Percentiles rank a stretch among this genome's conserved stretches.
phyloP scores from a whole-genome alignment of 345 rosid species.

The Mercurialis annua region DNA sequence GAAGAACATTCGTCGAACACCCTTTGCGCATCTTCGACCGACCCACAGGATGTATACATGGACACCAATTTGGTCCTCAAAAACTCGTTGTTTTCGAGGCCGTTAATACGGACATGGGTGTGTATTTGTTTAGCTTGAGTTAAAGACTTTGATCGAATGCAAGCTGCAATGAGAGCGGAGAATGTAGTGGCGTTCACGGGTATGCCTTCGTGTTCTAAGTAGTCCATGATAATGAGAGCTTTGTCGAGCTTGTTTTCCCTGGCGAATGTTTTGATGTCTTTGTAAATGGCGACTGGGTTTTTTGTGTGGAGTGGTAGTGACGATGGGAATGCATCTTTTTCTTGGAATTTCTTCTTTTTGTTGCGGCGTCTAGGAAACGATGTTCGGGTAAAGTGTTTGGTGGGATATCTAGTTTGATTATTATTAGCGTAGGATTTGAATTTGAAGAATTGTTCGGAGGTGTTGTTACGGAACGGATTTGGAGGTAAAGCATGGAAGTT shows the following conservation, averaged over 20 bases:
- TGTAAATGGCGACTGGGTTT: slow-evolving; percentile 58
- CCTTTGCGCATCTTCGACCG: slow-evolving; percentile 56
- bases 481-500: neutral
- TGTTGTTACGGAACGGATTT: neutral
- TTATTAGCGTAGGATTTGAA: neutral
- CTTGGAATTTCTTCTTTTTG: slow-evolving; percentile 31
- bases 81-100: slow-evolving; percentile 66
- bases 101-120: slow-evolving; percentile 56
- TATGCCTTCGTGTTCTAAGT: slow-evolving; percentile 64
- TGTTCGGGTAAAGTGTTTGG: neutral
- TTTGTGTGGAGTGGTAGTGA: slow-evolving; percentile 60
- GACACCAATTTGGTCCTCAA: slow-evolving; percentile 60
- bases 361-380: neutral
- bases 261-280: slow-evolving; percentile 61
- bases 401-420: neutral
- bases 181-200: slow-evolving; percentile 72
- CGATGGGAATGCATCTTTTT: slow-evolving; percentile 56
- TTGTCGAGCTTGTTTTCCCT: slow-evolving; percentile 61
- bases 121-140: slow-evolving; percentile 57
- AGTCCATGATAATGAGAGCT: slow-evolving; percentile 65
- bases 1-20: slow-evolving; percentile 57
- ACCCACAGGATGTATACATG: slow-evolving; percentile 70
- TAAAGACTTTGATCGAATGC: slow-evolving; percentile 58
- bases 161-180: slow-evolving; percentile 69
- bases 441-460: neutral